phyloP scores from a whole-genome alignment of 441 rosid genomes.

The Brassica balearica region DNA sequence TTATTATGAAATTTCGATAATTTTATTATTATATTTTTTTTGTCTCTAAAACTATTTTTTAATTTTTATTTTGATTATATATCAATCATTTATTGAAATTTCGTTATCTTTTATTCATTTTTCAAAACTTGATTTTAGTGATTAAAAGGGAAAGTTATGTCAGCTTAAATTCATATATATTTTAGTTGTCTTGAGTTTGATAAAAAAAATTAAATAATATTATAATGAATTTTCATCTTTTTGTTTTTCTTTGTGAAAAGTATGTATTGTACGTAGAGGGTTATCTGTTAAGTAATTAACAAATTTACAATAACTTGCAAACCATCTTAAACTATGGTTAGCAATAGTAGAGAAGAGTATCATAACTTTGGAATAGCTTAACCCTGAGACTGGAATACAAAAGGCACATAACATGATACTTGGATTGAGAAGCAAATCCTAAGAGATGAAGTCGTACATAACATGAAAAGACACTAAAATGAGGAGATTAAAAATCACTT shows the following conservation, averaged over 20 bases:
- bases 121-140: not conserved
- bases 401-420: not conserved
- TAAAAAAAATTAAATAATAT: not conserved
- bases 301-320: not conserved
- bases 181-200: not conserved
- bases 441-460: not conserved
- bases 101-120: not conserved
- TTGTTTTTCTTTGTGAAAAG: not conserved
- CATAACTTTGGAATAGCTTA: slow-evolving; percentile 11
- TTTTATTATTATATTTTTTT: not conserved
- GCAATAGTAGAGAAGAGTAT: not conserved
- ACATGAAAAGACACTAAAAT: not conserved
- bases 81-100: not conserved
- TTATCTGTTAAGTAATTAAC: not conserved
- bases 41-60: not conserved
- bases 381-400: not conserved
- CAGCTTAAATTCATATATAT: not conserved
- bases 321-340: not conserved
- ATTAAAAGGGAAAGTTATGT: not conserved
- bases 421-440: not conserved
- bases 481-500: not conserved
- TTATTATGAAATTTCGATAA: not conserved
- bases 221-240: not conserved
- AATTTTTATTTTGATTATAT: not conserved
- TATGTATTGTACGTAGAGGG: not conserved